Evolutionary conservation across 345 rosid genomes (phyloP).

Genomic region (Eucalyptus albens): DNA sequence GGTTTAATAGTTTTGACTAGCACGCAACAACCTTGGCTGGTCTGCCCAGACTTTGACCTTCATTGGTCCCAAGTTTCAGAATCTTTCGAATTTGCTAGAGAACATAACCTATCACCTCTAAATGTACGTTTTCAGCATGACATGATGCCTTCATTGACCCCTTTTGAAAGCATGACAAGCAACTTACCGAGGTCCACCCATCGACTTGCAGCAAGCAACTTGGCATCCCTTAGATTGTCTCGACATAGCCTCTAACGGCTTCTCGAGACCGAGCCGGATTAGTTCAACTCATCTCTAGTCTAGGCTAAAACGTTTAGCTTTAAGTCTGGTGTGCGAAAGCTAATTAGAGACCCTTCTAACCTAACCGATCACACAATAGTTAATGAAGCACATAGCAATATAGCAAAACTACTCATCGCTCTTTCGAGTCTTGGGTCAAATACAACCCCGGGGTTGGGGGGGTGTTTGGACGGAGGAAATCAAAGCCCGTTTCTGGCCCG

Average conservation of each 20-base stretch:
- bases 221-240: not conserved
- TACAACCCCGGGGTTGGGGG: not conserved
- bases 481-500: not conserved
- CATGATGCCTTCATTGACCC: too few relatives aligned
- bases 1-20: too few relatives aligned
- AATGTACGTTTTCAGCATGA: too few relatives aligned
- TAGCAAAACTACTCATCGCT: not conserved
- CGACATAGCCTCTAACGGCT: not conserved
- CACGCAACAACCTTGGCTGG: fast-evolving
- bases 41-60: not conserved
- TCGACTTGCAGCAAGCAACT: too few relatives aligned
- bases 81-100: too few relatives aligned
- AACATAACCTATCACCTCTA: too few relatives aligned
- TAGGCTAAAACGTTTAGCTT: not conserved
- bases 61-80: too few relatives aligned
- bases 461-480: not conserved
- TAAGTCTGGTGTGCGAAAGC: not conserved
- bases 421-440: not conserved
- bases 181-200: too few relatives aligned
- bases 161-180: too few relatives aligned
- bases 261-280: not conserved
- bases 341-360: not conserved
- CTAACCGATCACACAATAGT: not conserved
- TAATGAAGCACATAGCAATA: not conserved
- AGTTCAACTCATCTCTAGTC: not conserved